Evolutionary conservation across 768 basidiomycete species (phyloP).

Genomic region (Russula sp.): DNA sequence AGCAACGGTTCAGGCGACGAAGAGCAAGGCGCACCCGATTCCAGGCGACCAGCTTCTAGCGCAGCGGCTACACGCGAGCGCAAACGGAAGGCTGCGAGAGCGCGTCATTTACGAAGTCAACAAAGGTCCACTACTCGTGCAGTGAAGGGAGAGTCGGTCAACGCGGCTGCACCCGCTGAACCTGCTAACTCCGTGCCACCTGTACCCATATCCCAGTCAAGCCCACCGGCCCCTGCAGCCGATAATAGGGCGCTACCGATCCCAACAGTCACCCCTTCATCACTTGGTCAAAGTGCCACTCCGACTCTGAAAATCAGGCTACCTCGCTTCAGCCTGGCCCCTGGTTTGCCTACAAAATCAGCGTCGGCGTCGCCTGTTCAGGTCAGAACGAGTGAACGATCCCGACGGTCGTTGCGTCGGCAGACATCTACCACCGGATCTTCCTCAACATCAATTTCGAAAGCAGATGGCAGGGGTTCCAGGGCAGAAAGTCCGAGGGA

Average conservation of each 20-base stretch:
- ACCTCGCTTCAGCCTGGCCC: slow-evolving; percentile 13
- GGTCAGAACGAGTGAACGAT: slow-evolving; percentile 5
- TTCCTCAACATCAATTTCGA: slow-evolving; percentile 18
- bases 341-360: slow-evolving; percentile 3
- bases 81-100: slow-evolving; percentile 10
- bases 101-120: slow-evolving; percentile 9
- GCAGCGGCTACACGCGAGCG: slow-evolving; percentile 6
- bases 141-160: slow-evolving; percentile 2
- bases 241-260: background rate
- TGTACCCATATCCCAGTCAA: background rate
- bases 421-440: slow-evolving; percentile 18
- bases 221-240: background rate
- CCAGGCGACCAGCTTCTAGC: background rate
- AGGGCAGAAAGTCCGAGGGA: slow-evolving; percentile 13
- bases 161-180: background rate
- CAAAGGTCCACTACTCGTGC: slow-evolving; percentile 1
- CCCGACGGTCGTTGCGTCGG: slow-evolving; percentile 18
- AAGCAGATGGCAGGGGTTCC: slow-evolving; percentile 11
- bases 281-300: background rate
- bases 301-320: slow-evolving; percentile 18
- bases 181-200: background rate
- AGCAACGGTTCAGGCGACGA: slow-evolving; percentile 17
- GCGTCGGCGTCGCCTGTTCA: slow-evolving; percentile 11
- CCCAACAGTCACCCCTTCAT: slow-evolving; percentile 7
- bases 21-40: background rate